Conservation (phyloP, 768 basidiomycete species). For the Chalciporus chontae region DNA sequence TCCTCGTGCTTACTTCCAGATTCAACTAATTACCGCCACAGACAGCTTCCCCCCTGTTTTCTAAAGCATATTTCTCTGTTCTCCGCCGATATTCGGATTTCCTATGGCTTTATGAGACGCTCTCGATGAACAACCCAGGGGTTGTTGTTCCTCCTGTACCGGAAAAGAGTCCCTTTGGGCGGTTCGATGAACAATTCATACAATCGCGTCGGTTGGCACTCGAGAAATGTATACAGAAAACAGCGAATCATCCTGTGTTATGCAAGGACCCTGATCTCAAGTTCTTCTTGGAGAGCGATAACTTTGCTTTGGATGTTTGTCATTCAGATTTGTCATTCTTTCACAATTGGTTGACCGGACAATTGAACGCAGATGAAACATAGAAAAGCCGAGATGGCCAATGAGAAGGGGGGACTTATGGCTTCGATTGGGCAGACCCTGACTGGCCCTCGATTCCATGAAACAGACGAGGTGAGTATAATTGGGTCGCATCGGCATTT, state of each 20-base stretch:
- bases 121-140: conserved; percentile 89
- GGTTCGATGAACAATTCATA: conserved; percentile 91
- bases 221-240: conserved; percentile 90
- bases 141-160: conserved; percentile 96
- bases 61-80: conserved; percentile 85
- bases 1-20: neutral
- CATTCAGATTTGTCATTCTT: neutral
- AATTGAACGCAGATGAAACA: conserved; percentile 70
- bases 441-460: conserved; percentile 77
- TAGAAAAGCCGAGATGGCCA: conserved; percentile 69
- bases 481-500: neutral
- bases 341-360: neutral
- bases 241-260: conserved; percentile 86
- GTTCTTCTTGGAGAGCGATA: conserved; percentile 91
- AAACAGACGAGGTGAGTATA: conserved; percentile 73
- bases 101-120: conserved; percentile 90
- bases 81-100: conserved; percentile 98
- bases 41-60: conserved; percentile 84
- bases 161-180: conserved; percentile 90
- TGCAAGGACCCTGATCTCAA: conserved; percentile 84
- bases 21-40: conserved; percentile 24
- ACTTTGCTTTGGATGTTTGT: conserved; percentile 84
- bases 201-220: conserved; percentile 79
- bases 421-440: conserved; percentile 78
- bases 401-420: conserved; percentile 80